These are phyloP conservation scores for Leishmania guyanensis DNA, from an alignment of 208 protist genomes.

Conservation along the genomic window DNA sequence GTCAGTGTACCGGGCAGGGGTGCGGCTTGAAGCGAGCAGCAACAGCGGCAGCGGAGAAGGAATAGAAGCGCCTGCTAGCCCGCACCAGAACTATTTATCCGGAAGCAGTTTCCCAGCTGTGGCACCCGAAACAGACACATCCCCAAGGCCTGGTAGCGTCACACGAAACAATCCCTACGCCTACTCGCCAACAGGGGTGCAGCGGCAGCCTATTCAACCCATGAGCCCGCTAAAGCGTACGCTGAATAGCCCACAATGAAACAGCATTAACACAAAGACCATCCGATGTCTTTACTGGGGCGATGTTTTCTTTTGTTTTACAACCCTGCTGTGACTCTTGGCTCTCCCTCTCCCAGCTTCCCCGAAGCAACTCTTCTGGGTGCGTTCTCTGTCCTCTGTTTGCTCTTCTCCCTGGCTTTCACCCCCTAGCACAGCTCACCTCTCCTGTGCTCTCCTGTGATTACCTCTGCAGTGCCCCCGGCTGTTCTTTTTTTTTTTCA, in stretches of 20 bases:
- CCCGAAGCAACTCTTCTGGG: not conserved
- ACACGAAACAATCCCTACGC: constrained; percentile 30
- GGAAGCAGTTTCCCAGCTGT: not conserved
- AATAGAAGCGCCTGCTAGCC: not conserved
- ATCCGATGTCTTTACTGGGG: not conserved
- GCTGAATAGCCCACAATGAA: not conserved
- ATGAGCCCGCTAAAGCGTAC: constrained; percentile 24
- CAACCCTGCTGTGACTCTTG: not conserved
- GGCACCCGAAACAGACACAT: not conserved
- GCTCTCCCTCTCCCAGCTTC: not conserved
- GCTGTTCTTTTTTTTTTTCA: not conserved
- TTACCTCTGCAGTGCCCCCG: constrained; percentile 1
- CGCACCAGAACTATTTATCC: not conserved
- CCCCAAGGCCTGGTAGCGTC: not conserved
- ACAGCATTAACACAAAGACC: not conserved
- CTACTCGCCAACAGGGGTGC: constrained; percentile 9
- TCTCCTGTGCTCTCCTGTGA: constrained; percentile 9
- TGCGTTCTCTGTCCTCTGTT: not conserved
- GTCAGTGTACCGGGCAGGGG: constrained; percentile 14
- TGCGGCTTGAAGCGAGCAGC: constrained; percentile 5
- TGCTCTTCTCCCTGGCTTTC: not conserved
- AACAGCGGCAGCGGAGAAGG: constrained; percentile 10
- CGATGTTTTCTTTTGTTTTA: not conserved
- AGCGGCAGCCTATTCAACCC: constrained; percentile 9
- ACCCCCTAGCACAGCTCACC: not conserved